phyloP scores from a whole-genome alignment of 1,284 basidiomycete species.

The Somion occarium region DNA sequence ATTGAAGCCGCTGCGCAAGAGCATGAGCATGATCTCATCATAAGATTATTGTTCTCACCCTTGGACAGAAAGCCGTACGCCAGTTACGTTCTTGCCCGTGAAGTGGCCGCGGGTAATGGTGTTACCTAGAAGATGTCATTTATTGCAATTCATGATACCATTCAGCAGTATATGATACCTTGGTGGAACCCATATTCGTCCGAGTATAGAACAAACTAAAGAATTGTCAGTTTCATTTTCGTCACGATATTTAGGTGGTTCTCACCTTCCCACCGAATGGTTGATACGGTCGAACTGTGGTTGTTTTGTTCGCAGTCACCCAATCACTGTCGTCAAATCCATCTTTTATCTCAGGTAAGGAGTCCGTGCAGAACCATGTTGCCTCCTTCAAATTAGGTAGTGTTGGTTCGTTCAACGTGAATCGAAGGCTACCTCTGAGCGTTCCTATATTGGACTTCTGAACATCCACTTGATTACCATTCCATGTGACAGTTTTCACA shows the following conservation, averaged over 20 bases:
- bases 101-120: constrained; percentile 42
- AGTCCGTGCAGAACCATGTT: constrained; percentile 38
- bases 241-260: neutral
- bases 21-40: neutral
- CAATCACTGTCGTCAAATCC: constrained; percentile 37
- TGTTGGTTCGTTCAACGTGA: constrained; percentile 19
- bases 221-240: neutral
- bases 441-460: constrained; percentile 23
- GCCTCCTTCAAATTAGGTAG: constrained; percentile 31
- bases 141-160: constrained; percentile 1
- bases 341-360: constrained; percentile 35
- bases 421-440: constrained; percentile 24
- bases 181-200: constrained; percentile 40
- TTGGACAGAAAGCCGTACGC: constrained; percentile 38
- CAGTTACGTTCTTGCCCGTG: constrained; percentile 30
- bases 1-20: constrained; percentile 33
- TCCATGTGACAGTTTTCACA: constrained; percentile 39
- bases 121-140: constrained; percentile 21
- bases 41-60: constrained; percentile 24
- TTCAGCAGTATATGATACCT: no score
- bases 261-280: constrained; percentile 33
- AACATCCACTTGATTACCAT: constrained; percentile 29
- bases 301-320: constrained; percentile 39
- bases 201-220: constrained; percentile 32
- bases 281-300: constrained; percentile 35